Base-by-base conservation (phyloP, 306 rosid species). In the Malus orientalis region DNA sequence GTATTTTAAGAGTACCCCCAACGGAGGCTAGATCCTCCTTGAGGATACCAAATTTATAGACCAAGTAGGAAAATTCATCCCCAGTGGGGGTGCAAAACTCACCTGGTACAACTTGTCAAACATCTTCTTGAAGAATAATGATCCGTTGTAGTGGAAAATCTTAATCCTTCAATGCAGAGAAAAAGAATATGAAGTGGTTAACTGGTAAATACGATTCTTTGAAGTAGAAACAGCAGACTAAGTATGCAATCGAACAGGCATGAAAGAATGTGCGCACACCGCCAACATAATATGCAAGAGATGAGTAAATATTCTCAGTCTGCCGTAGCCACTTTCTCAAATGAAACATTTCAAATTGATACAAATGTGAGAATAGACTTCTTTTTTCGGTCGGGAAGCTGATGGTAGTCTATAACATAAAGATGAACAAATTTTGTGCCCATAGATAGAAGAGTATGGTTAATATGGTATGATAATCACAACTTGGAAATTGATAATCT, bases 41-140 rank as follows among this genome's bases (percentile, higher is more conserved):
- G 42, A 38, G 42, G 49, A 15, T 44, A 11, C 49, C 14, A 11
- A 44, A 3, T 44, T 44, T 44, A 44, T 44, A 44, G 4, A 11
- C 15, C 49, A 44, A 44, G 49, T 44, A 44, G 49, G 49, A 44
- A 44, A 11, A 44, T 44, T 44, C 15, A 44, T 44, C 49, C 49
- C 15, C 1, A 11, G 11, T 11, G 49, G 49, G 49, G 49, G 15
- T 3, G 49, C 49, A 44, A 44, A 44, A 73, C 92, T 80, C 71
- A 92, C 96, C 98, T 92, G 98, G 77, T 69, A 94, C 85, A 94
- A 82, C 86, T 89, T 94, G 84, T 92, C 96, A 85, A 94, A 90
- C 97, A 90, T 92, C 86, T 87, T 90, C 88, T 92, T 88, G 86
- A 85, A 94, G 91, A 78, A 90, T 77, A 92, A 81, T 5, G 91